Conservation (phyloP, 805 yeast species). For the Starmerella ratchasimensis region DNA sequence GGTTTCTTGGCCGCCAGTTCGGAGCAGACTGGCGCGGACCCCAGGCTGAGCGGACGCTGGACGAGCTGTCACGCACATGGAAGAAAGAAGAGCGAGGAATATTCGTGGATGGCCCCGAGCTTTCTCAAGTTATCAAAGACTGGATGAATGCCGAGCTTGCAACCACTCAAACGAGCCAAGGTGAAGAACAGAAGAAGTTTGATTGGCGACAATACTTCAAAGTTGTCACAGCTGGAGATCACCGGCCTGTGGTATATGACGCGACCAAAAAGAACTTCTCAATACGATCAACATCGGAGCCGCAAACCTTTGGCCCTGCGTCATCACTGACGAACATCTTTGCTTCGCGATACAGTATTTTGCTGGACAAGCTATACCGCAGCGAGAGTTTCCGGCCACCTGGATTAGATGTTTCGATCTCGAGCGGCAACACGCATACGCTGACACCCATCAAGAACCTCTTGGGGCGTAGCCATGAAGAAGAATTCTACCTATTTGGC, state of each 20-base stretch:
- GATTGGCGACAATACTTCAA: conserved; percentile 65
- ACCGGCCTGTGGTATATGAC: conserved; percentile 23
- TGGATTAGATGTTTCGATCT: conserved; percentile 6
- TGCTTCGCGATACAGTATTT: conserved; percentile 41
- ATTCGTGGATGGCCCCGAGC: conserved; percentile 65
- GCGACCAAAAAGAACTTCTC: conserved; percentile 45
- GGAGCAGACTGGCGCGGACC: conserved; percentile 79
- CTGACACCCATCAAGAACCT: conserved; percentile 71
- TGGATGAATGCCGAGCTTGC: conserved; percentile 23
- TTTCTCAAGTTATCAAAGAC: conserved; percentile 52
- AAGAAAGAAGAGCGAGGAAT: conserved; percentile 78
- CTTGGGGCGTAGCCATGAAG: conserved; percentile 63
- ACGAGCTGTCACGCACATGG: conserved; percentile 71
- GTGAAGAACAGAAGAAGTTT: conserved; percentile 26
- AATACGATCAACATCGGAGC: conserved; percentile 10
- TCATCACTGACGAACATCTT: conserved; percentile 20
- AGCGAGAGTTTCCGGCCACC: conserved; percentile 53
- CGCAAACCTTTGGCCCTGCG: conserved; percentile 11
- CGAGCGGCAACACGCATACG: conserved; percentile 15
- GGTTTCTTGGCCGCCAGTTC: conserved; percentile 57
- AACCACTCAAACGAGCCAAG: neutral
- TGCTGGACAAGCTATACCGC: conserved; percentile 59
- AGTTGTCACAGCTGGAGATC: conserved; percentile 48
- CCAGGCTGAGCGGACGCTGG: conserved; percentile 49
- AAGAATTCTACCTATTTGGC: conserved; percentile 66